Evolutionary conservation across 139 green algal species (phyloP), one percentile per base, ranked within the genome.

Genomic region (Chlorella sp.): DNA sequence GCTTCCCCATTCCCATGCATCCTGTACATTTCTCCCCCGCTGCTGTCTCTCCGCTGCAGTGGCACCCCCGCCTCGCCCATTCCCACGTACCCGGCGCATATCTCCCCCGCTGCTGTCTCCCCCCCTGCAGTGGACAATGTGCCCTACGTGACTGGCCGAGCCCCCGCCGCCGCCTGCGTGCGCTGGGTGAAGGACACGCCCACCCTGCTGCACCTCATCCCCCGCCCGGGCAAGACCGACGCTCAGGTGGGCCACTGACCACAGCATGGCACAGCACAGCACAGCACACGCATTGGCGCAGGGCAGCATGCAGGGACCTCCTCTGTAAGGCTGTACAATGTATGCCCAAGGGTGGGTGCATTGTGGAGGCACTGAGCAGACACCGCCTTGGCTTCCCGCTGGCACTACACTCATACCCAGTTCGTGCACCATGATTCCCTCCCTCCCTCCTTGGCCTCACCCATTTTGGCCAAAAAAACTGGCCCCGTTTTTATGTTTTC

Each of bases 161-260:
- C 76, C 28, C 84, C 91, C 22, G 91, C 91, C 15, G 91, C 71
- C 7, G 78, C 82, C 57, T 91, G 91, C 86, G 89, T 93, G 42
- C 89, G 91, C 19, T 93, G 86, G 76, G 83, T 87, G 64, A n/a
- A 39, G 26, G 90, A 40, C 28, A 85, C 36, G 21, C 88, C 88
- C 34, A 92, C 90, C 30, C 22, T 92, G 66, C 22, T 92, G 68
- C 89, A 92, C 88, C 75, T 92, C 48, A 92, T 92, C 18, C 90
- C 90, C 28, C 85, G 90, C 28, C 81, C 89, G 11, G 83, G 83
- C 64, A 37, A 39, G 64, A 78, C 61, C 2, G 83, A 87, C 39
- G 61, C 61, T 0, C 22, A 87, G 83, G 83, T 78, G 37, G 16
- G 83, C 14, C 3, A 7, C 48, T 57, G 48, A 57, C 7, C 48